Conservation (phyloP, 495 filamentous ascomycete genomes). For the Parachaetomium inaequale region DNA sequence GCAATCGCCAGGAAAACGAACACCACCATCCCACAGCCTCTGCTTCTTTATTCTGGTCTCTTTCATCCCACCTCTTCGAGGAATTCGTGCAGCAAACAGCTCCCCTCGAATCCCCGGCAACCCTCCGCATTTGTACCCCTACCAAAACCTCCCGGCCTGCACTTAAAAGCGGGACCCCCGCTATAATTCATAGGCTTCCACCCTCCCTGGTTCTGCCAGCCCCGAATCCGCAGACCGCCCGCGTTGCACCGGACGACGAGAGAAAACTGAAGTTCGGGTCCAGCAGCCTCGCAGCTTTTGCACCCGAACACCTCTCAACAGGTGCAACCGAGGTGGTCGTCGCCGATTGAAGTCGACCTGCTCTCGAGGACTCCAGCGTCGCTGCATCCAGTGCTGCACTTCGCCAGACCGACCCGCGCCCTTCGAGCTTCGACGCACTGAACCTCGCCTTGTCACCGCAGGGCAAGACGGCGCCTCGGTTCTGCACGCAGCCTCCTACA, state of each 20-base stretch:
- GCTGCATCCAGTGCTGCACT: slow-evolving; percentile 23
- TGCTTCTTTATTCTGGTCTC: slow-evolving; percentile 13
- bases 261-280: slow-evolving; percentile 26
- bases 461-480: background rate
- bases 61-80: slow-evolving; percentile 8
- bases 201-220: slow-evolving; percentile 25
- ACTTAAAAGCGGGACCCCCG: slow-evolving; percentile 27
- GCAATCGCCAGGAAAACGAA: background rate
- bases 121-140: background rate
- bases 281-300: slow-evolving; percentile 23
- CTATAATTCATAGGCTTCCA: slow-evolving; percentile 22
- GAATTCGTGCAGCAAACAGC: slow-evolving; percentile 13
- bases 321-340: slow-evolving; percentile 6
- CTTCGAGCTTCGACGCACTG: background rate
- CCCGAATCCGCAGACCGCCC: slow-evolving; percentile 32
- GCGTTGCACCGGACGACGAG: slow-evolving; percentile 41
- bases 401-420: background rate
- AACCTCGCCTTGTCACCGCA: background rate
- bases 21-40: background rate
- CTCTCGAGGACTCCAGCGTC: slow-evolving; percentile 1
- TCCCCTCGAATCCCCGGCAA: background rate
- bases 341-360: slow-evolving; percentile 17
- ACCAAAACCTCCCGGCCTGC: slow-evolving; percentile 9
- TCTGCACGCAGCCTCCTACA: background rate
- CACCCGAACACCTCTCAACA: slow-evolving; percentile 15